Evolutionary conservation across 768 basidiomycete species (phyloP), one percentile per base, ranked within the genome.

Genomic region (Lactarius quietus): DNA sequence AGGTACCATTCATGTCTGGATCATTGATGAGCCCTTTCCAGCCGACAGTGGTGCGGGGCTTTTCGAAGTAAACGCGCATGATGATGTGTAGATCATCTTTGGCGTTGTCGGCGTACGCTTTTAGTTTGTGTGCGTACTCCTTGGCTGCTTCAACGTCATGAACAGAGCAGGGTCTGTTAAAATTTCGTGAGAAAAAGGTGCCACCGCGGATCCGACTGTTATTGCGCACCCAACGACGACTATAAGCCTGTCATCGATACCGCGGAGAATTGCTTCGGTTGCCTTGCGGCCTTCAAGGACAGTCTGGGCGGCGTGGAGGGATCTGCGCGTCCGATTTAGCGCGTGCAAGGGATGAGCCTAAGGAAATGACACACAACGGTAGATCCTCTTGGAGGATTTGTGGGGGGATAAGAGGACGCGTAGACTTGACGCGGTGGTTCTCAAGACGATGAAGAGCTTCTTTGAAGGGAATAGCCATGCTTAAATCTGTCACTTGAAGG

Each of bases 1-100:
- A 98, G 72, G 81, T 87, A 60, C 88, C 84, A 76, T 98, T 95
- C 80, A 98, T 87, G 61, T 93, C 92, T 7, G 96, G 95, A 72
- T 98, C 95, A 73, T 98, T 98, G 78, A 98, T 98, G 68, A 98
- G 85, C 41, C 96, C 96, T 76, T 99, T 99, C 96, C 96, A 99
- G 31, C 97, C 97, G 56, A 98, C 90, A 0, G 96, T 98, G 8
- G 96, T 98, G 35, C 96, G 83, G 1, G 89, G 89, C 72, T 98
- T 98, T 72, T 98, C 96, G 73, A 98, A 99, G 81, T 99, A 98
- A 70, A 98, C 94, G 31, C 95, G 89, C 96, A 98, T 98, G 70
- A 98, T 82, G 72, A 99, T 97, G 76, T 90, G 83, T 36, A 99
- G 82, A 70, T 98, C 97, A 14, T 92, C 88, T 72, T 86, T 86